phyloP scores from a whole-genome alignment of 2,329 filamentous ascomycete species.

The Cordyceps tenuipes region DNA sequence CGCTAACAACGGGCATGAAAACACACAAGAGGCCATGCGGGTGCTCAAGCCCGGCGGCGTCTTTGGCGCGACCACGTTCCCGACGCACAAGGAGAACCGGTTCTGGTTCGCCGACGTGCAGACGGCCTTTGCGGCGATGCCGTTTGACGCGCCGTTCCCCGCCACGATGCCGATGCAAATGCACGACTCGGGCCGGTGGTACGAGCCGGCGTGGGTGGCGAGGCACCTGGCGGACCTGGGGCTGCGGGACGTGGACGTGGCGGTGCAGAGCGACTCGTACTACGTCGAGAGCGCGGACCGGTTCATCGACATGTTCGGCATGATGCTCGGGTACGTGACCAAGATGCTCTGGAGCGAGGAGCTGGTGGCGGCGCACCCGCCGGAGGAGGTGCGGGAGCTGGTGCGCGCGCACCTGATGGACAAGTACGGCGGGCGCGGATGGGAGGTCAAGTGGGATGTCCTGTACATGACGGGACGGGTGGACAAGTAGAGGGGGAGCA shows the following conservation, averaged over 20 bases:
- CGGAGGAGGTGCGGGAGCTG: constrained; percentile 28
- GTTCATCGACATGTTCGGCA: constrained; percentile 26
- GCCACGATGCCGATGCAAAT: constrained; percentile 29
- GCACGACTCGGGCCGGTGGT: constrained; percentile 32
- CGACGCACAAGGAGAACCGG: constrained; percentile 22
- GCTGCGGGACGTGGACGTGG: constrained; percentile 31
- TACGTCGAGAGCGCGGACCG: constrained; percentile 26
- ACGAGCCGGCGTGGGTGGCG: constrained; percentile 31
- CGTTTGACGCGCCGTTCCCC: constrained; percentile 31
- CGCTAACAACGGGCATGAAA: too few species aligned
- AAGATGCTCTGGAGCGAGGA: constrained; percentile 33
- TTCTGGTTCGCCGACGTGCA: constrained; percentile 31
- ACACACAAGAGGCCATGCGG: constrained; percentile 26
- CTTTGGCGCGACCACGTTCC: constrained; percentile 30
- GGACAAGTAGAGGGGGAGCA: not conserved
- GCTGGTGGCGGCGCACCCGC: constrained; percentile 27
- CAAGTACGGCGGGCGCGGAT: constrained; percentile 29
- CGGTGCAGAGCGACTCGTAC: constrained; percentile 21
- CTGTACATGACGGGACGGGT: constrained; percentile 19
- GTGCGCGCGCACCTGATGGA: constrained; percentile 29
- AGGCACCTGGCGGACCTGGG: constrained; percentile 27
- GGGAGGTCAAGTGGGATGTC: constrained; percentile 27
- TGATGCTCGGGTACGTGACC: constrained; percentile 33
- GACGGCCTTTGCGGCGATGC: constrained; percentile 31
- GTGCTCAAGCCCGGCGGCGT: constrained; percentile 31